A percentile compares a stretch with the other conserved stretches of the same genome.
phyloP scores from a whole-genome alignment of 23 red algal genomes.

The Gracilaria domingensis region DNA sequence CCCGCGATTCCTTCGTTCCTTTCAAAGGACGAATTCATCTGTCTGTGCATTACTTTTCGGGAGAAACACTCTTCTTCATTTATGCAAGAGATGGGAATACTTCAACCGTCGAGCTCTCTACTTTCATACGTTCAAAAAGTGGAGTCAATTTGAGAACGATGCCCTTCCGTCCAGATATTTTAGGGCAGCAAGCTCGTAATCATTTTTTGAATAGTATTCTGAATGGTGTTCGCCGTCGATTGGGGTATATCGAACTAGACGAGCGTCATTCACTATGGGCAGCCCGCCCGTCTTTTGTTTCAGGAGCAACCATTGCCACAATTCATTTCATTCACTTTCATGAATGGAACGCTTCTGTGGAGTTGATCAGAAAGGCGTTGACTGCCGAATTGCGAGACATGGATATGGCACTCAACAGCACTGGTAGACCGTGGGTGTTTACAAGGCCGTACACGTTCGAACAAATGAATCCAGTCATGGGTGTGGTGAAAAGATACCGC shows the following conservation, averaged over 20 bases:
- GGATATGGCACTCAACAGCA: neutral
- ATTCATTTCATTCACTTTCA: neutral
- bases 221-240: neutral
- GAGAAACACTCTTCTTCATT: neutral
- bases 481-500: neutral
- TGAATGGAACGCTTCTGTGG: neutral
- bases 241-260: neutral
- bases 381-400: neutral
- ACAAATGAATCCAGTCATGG: neutral
- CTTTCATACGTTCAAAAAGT: neutral
- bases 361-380: neutral
- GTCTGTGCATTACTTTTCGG: neutral
- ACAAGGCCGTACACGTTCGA: neutral
- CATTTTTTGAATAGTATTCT: neutral
- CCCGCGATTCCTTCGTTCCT: too few species aligned
- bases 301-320: neutral
- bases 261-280: neutral
- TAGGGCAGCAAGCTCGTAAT: neutral
- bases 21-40: too few species aligned
- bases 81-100: neutral
- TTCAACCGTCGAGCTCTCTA: neutral
- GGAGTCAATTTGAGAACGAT: neutral
- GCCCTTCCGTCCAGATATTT: neutral
- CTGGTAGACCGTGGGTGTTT: neutral
- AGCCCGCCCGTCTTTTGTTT: neutral